Conservation (phyloP, 2,329 filamentous ascomycete species). For the Colletotrichum sp. region DNA sequence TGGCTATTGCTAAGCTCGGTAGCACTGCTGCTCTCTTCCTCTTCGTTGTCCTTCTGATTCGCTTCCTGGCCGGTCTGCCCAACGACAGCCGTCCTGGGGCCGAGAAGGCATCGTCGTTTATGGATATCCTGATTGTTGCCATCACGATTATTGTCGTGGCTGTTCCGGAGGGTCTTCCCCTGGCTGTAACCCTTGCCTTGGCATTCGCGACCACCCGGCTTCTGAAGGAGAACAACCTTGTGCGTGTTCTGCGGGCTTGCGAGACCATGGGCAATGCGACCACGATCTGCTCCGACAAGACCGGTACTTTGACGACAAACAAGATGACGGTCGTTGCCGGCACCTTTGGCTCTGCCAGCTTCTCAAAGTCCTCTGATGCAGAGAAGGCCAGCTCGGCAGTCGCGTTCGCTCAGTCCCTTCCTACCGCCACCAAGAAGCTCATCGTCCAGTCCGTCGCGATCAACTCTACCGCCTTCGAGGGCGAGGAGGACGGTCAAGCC, state of each 20-base stretch:
- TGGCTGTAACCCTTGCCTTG: constrained; percentile 71
- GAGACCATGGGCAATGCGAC: constrained; percentile 77
- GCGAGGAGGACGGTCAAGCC: constrained; percentile 47
- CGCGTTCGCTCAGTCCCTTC: constrained; percentile 24
- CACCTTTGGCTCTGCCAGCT: constrained; percentile 57
- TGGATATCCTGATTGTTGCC: constrained; percentile 69
- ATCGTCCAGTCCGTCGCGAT: constrained; percentile 53
- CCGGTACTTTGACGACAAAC: constrained; percentile 69
- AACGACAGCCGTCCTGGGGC: constrained; percentile 51
- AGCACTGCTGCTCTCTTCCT: constrained; percentile 74
- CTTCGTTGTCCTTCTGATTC: constrained; percentile 80
- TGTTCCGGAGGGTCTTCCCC: constrained; percentile 69
- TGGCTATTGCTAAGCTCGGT: constrained; percentile 50
- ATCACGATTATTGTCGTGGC: constrained; percentile 72
- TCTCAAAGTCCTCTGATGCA: constrained; percentile 32
- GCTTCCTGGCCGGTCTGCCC: constrained; percentile 71
- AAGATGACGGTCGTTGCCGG: constrained; percentile 79
- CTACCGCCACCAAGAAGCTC: constrained; percentile 33
- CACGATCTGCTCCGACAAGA: constrained; percentile 80
- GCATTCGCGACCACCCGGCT: constrained; percentile 74
- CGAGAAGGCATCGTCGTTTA: constrained; percentile 62
- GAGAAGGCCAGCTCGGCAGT: constrained; percentile 26
- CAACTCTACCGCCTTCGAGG: constrained; percentile 65
- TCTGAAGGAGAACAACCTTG: constrained; percentile 74
- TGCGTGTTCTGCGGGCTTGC: constrained; percentile 70